Conservation (phyloP, 805 yeast genomes). For the Blastobotrys robertii region DNA sequence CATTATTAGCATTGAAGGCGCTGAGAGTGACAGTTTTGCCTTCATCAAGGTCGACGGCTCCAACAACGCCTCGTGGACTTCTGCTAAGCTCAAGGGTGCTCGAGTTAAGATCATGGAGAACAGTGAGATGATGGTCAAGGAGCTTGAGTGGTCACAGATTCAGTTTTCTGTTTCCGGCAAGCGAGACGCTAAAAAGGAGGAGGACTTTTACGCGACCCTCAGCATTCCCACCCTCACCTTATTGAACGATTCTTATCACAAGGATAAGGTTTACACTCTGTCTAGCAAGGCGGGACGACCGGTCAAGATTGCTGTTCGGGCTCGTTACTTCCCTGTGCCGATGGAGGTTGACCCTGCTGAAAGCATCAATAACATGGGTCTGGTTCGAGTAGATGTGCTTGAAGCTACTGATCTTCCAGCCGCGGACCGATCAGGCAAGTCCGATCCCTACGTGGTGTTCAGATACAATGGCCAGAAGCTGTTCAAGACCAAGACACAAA, state of each 20-base stretch:
- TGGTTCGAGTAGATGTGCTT: conserved; percentile 47
- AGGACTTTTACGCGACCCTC: conserved; percentile 51
- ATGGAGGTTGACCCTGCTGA: conserved; percentile 62
- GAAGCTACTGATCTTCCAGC: conserved; percentile 63
- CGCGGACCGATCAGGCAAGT: conserved; percentile 86
- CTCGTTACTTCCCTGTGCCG: conserved; percentile 73
- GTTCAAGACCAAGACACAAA: conserved; percentile 67
- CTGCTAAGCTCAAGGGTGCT: conserved; percentile 38
- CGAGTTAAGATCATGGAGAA: conserved; percentile 36
- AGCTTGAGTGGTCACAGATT: conserved; percentile 63
- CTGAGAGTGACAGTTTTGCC: conserved; percentile 46
- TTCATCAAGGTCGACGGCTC: conserved; percentile 71
- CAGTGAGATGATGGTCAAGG: conserved; percentile 69
- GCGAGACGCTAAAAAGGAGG: conserved; percentile 34
- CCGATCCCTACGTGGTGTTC: conserved; percentile 81
- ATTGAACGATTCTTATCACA: conserved; percentile 52
- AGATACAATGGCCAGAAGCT: conserved; percentile 55
- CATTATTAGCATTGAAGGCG: conserved; percentile 47
- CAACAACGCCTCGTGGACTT: conserved; percentile 53
- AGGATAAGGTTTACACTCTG: conserved; percentile 49
- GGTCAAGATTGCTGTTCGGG: conserved; percentile 43
- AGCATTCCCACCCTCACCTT: conserved; percentile 58
- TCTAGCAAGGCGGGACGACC: conserved; percentile 40
- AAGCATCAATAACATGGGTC: conserved; percentile 66
- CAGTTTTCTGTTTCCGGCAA: conserved; percentile 54